Percentiles rank a stretch among this genome's conserved stretches.
These are phyloP conservation scores for Flaveria trinervia DNA, from an alignment of 129 eudicot genomes.

Conservation along the genomic window DNA sequence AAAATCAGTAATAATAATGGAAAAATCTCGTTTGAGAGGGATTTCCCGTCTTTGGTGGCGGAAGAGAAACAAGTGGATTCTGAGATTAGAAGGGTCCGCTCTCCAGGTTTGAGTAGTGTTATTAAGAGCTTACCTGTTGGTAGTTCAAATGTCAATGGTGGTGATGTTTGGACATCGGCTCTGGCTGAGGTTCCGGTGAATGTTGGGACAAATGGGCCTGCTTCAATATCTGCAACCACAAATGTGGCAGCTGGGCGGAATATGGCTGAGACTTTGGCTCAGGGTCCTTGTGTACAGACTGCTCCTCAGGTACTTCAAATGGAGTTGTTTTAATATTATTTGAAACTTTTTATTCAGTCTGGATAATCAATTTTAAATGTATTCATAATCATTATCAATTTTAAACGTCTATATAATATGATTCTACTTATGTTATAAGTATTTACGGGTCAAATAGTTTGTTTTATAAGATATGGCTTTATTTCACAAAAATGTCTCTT, in stretches of 20 bases:
- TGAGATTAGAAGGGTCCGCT: constrained; percentile 65
- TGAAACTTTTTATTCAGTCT: not conserved
- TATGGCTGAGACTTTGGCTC: constrained; percentile 94
- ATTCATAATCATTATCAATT: not conserved
- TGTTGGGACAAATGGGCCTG: constrained; percentile 50
- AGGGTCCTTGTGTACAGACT: constrained; percentile 72
- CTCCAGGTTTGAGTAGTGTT: constrained; percentile 77
- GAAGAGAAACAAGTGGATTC: constrained; percentile 62
- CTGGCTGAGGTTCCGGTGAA: constrained; percentile 81
- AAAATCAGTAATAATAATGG: constrained; percentile 38
- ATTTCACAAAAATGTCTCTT: not conserved
- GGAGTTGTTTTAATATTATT: not conserved
- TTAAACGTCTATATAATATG: not conserved
- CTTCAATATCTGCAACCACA: constrained; percentile 36
- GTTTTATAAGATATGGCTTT: not conserved
- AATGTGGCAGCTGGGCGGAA: constrained; percentile 53
- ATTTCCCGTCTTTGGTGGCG: constrained; percentile 82
- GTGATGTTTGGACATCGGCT: constrained; percentile 93
- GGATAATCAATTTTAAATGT: not conserved
- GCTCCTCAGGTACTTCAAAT: constrained; percentile 59
- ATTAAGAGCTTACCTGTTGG: constrained; percentile 68
- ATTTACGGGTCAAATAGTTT: not conserved
- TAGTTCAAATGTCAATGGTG: constrained; percentile 54
- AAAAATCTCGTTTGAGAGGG: constrained; percentile 65
- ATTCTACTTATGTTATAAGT: not conserved